These are phyloP conservation scores for Aspergillus funiculosus DNA, from an alignment of 495 filamentous ascomycete species.

Conservation along the genomic window DNA sequence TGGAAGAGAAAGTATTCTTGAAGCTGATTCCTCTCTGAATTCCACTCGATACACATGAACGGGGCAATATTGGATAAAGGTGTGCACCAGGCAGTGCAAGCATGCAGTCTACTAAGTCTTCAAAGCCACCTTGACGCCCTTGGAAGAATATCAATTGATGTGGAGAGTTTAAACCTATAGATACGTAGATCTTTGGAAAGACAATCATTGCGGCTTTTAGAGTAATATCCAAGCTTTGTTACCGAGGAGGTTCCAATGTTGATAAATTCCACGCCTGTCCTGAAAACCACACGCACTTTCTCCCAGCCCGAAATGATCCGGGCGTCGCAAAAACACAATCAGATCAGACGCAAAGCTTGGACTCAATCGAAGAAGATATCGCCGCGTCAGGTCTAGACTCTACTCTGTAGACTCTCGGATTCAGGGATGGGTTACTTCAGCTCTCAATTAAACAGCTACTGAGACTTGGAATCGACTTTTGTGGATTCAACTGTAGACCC, in stretches of 20 bases:
- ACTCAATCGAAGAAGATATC: background rate
- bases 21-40: conserved; percentile 55
- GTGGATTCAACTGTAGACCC: no score
- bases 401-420: background rate
- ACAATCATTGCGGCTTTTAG: no score
- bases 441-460: no score
- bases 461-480: no score
- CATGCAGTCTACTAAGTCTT: conserved; percentile 30
- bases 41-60: conserved; percentile 49
- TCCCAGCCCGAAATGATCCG: background rate
- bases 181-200: no score
- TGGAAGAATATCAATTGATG: no score
- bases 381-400: background rate
- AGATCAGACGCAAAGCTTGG: background rate
- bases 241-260: background rate
- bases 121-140: no score
- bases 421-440: background rate
- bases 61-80: conserved; percentile 48
- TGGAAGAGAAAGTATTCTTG: conserved; percentile 63
- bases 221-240: no score
- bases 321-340: background rate
- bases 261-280: background rate
- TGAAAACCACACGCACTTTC: background rate
- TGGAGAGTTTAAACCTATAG: no score
- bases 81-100: no score